Percentiles rank a stretch among this genome's conserved stretches.
These are phyloP conservation scores for Kodamaea arcana DNA, from an alignment of 1,139 yeast genomes.

Conservation along the genomic window DNA sequence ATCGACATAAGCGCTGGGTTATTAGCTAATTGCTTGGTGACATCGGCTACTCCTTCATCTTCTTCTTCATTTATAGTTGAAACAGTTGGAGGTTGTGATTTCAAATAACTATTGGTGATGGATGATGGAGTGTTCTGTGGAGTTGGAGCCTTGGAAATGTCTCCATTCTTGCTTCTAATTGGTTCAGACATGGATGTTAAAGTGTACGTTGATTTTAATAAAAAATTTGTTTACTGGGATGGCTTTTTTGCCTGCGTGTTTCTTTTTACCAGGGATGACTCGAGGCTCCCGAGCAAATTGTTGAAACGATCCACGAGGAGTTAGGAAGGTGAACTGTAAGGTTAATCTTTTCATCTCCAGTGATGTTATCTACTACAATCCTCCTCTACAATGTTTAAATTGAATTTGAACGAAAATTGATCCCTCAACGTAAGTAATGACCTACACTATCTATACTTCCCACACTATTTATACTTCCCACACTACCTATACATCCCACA, in stretches of 20 bases:
- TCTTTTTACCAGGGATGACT: not conserved
- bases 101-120: slow-evolving; percentile 71
- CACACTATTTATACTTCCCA: too few relatives aligned
- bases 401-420: too few relatives aligned
- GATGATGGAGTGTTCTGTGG: slow-evolving; percentile 99
- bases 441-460: too few relatives aligned
- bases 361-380: too few relatives aligned
- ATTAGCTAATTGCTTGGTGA: slow-evolving; percentile 52
- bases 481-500: too few relatives aligned
- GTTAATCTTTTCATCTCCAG: too few relatives aligned
- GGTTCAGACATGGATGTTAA: slow-evolving; percentile 57
- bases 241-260: slow-evolving; percentile 1
- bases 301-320: too few relatives aligned
- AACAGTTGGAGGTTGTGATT: slow-evolving; percentile 66
- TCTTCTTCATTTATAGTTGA: slow-evolving; percentile 76
- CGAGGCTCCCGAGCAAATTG: too few relatives aligned
- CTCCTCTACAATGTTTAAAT: too few relatives aligned
- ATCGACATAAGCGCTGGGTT: slow-evolving; percentile 77
- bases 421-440: too few relatives aligned
- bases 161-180: slow-evolving; percentile 63
- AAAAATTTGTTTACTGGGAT: slow-evolving; percentile 2
- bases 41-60: slow-evolving; percentile 16
- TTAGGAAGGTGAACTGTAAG: too few relatives aligned
- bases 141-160: slow-evolving; percentile 92
- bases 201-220: not conserved